Evolutionary conservation across 129 eudicot species (phyloP), one percentile per base, ranked within the genome.

Genomic region (Artemisia tridentata): DNA sequence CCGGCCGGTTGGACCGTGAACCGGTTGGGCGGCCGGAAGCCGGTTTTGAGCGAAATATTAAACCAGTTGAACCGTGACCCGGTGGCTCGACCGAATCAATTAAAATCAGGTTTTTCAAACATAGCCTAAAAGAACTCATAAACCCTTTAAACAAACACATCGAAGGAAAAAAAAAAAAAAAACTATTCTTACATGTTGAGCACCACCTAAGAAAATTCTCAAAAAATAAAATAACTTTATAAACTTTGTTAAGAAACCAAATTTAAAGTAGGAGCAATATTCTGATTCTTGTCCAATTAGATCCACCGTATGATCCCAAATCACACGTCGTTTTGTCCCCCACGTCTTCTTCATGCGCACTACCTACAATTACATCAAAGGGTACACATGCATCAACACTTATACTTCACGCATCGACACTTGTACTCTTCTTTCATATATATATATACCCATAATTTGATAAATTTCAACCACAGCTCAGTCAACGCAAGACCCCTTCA

Each of bases 401-500:
- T 9, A 43, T 71, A 77, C 72, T 38, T 18, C 55, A 0, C 34
- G 41, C n/a, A 25, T 71, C 52, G 19, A 2, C 27, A 64, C 20
- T 55, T 71, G 50, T 78, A 63, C 81, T 1, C 14, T 63, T 3
- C 1, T 7, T 71, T 46, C 4, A 10, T 57, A 63, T 78, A 71
- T n/a, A n/a, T n/a, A n/a, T 63, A 63, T 12, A 41, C 11, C 77
- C 38, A 29, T 18, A 18, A 62, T 41, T 70, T 49, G 17, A 63
- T 49, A 77, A 53, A 70, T 9, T 41, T 34, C 58, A 61, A 31
- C 25, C 76, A 23, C 57, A 11, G 4, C 46, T 65, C 58, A 47
- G 76, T 70, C 81, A 70, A 77, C 72, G 72, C 81, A 63, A 71
- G 45, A 71, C 61, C 81, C 63, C 54, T 63, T 71, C 47, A 49